Percentiles rank a stretch among this genome's conserved stretches.
phyloP scores from a whole-genome alignment of 2,329 filamentous ascomycete genomes.

The Exophiala oligosperma region DNA sequence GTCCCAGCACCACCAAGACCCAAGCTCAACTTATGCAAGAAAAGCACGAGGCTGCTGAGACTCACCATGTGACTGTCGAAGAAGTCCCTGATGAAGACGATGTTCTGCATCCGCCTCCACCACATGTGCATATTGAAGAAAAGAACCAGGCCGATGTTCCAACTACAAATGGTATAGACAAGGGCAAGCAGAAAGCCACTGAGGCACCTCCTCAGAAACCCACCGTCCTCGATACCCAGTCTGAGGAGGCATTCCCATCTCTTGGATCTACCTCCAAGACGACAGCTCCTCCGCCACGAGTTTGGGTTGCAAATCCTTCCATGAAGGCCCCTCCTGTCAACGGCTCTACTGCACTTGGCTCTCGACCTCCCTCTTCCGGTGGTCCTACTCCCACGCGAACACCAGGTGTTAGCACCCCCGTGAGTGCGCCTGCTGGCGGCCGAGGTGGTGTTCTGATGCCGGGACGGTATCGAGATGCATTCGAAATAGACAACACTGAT shows the following conservation, averaged over 20 bases:
- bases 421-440: conserved; percentile 40
- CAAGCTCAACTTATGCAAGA: conserved; percentile 55
- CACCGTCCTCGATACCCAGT: conserved; percentile 72
- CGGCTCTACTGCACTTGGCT: conserved; percentile 54
- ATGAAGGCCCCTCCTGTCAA: conserved; percentile 45
- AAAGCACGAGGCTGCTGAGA: conserved; percentile 53
- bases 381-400: conserved; percentile 65
- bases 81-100: conserved; percentile 80
- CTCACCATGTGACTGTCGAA: conserved; percentile 70
- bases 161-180: conserved; percentile 35
- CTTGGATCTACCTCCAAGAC: conserved; percentile 71
- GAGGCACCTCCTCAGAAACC: conserved; percentile 34
- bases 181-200: conserved; percentile 64
- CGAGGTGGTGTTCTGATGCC: conserved; percentile 55
- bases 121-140: conserved; percentile 32
- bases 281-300: conserved; percentile 76
- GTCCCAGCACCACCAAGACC: conserved; percentile 38
- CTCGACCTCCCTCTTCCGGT: conserved; percentile 51
- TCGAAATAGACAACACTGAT: conserved; percentile 72
- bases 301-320: conserved; percentile 48
- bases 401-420: conserved; percentile 54
- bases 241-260: conserved; percentile 91
- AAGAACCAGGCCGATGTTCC: conserved; percentile 27
- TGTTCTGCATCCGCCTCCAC: conserved; percentile 57
- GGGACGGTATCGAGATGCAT: conserved; percentile 75